These are phyloP conservation scores for Microcyclospora tardicrescens DNA, from an alignment of 2,329 filamentous ascomycete genomes.

Conservation along the genomic window DNA sequence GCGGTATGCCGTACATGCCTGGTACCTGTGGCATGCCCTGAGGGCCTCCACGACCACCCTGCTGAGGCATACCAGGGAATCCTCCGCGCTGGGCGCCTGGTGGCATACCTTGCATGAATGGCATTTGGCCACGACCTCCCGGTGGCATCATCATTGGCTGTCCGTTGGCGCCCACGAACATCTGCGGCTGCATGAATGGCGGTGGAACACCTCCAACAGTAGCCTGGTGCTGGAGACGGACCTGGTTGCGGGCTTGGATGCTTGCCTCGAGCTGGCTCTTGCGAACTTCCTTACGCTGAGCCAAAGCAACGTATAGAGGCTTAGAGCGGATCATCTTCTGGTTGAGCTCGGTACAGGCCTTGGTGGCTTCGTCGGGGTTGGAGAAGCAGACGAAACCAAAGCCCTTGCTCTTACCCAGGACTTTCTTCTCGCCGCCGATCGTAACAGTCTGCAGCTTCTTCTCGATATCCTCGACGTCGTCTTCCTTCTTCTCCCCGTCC, in stretches of 20 bases:
- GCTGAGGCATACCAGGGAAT: conserved; percentile 68
- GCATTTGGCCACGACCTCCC: conserved; percentile 44
- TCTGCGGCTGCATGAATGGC: conserved; percentile 63
- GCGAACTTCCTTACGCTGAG: conserved; percentile 98
- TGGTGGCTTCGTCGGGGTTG: conserved; percentile 97
- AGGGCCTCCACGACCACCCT: conserved; percentile 76
- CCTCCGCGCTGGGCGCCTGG: conserved; percentile 74
- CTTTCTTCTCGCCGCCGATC: conserved; percentile 48
- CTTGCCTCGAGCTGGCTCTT: conserved; percentile 98
- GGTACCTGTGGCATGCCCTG: conserved; percentile 68
- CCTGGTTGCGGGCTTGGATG: conserved; percentile 97
- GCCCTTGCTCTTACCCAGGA: conserved; percentile 95
- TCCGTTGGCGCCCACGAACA: conserved; percentile 78
- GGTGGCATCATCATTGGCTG: conserved; percentile 49
- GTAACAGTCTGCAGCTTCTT: conserved; percentile 40
- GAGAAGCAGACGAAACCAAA: conserved; percentile 99
- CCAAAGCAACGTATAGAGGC: conserved; percentile 93
- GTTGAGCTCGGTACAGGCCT: conserved; percentile 99
- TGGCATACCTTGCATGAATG: conserved; percentile 51
- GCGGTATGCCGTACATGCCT: conserved; percentile 68
- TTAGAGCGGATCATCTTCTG: conserved; percentile 97
- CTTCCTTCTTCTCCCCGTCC: conserved; percentile 47
- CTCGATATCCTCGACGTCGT: conserved; percentile 33
- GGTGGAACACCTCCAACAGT: conserved; percentile 69
- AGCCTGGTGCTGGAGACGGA: conserved; percentile 94